A percentile compares a stretch with the other conserved stretches of the same genome.
phyloP scores from a whole-genome alignment of 1,139 yeast genomes.

The Yamadazyma taylorii region DNA sequence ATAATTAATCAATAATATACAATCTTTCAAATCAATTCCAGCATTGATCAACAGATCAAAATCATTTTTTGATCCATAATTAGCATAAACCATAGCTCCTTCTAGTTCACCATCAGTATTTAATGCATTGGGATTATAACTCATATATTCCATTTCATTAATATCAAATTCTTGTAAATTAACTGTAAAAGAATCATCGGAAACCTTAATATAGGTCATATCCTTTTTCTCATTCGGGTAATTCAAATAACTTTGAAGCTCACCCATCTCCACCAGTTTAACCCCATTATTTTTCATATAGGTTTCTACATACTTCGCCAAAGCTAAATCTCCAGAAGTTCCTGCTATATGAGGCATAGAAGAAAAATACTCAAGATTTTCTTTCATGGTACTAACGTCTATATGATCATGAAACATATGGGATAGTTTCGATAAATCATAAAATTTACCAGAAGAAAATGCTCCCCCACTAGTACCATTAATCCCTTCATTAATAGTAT shows the following conservation, averaged over 20 bases:
- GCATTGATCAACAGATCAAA: slow-evolving; percentile 41
- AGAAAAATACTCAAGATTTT: slow-evolving; percentile 71
- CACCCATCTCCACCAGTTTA: slow-evolving; percentile 48
- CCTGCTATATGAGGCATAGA: slow-evolving; percentile 89
- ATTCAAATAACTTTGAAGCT: slow-evolving; percentile 56
- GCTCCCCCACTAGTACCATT: slow-evolving; percentile 43
- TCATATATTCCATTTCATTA: slow-evolving; percentile 38
- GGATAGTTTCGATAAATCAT: slow-evolving; percentile 53
- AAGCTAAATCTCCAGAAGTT: slow-evolving; percentile 75
- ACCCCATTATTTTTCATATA: slow-evolving; percentile 61
- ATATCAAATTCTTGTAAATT: slow-evolving; percentile 34
- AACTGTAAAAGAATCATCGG: slow-evolving; percentile 39
- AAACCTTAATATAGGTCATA: slow-evolving; percentile 31
- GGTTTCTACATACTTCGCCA: slow-evolving; percentile 63
- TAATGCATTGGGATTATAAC: slow-evolving; percentile 70
- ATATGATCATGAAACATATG: slow-evolving; percentile 51
- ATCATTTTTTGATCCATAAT: slow-evolving; percentile 66
- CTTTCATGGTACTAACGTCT: slow-evolving; percentile 60
- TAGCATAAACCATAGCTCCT: slow-evolving; percentile 54
- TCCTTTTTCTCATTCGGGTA: slow-evolving; percentile 37
- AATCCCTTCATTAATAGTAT: slow-evolving; percentile 52
- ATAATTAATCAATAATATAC: slow-evolving; percentile 62
- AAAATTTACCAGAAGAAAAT: slow-evolving; percentile 59
- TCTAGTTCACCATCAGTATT: slow-evolving; percentile 47
- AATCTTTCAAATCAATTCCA: slow-evolving; percentile 34